Evolutionary conservation across 2,329 filamentous ascomycete species (phyloP).

Genomic region (Sporothrix luriei): DNA sequence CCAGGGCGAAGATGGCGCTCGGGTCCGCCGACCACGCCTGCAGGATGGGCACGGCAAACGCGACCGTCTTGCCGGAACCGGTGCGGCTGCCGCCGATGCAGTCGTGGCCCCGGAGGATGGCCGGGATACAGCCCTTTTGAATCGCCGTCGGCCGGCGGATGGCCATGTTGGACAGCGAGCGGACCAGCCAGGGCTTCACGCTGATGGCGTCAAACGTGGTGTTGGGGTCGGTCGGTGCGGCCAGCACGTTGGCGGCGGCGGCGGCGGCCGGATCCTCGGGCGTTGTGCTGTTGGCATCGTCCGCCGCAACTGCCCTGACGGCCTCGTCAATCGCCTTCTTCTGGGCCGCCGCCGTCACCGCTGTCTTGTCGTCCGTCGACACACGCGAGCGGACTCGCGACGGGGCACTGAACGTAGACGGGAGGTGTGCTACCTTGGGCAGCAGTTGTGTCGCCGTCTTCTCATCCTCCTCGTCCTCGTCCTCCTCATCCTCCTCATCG

Average conservation of each 20-base stretch:
- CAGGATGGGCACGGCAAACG: conserved; percentile 91
- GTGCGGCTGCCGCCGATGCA: conserved; percentile 94
- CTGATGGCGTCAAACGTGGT: conserved; percentile 71
- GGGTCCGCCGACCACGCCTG: conserved; percentile 94
- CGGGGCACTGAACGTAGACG: conserved; percentile 54
- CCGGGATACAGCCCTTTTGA: conserved; percentile 88
- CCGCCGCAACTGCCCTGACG: conserved; percentile 8
- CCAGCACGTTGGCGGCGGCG: conserved; percentile 41
- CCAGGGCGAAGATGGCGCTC: conserved; percentile 82
- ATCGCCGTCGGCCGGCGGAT: conserved; percentile 90
- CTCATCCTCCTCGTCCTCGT: conserved; percentile 39
- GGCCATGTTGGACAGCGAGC: conserved; percentile 73
- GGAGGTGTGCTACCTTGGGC: conserved; percentile 40
- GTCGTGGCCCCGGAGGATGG: conserved; percentile 86
- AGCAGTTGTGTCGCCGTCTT: conserved; percentile 38
- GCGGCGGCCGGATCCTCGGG: conserved; percentile 15
- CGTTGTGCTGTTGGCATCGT: neutral
- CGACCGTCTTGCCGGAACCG: conserved; percentile 95
- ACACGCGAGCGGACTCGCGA: conserved; percentile 53
- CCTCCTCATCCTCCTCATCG: conserved; percentile 38
- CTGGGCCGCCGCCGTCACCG: conserved; percentile 17
- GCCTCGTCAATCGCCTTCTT: conserved; percentile 25
- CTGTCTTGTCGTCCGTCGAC: neutral
- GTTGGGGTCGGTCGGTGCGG: conserved; percentile 59
- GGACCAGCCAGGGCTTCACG: conserved; percentile 84